A percentile compares a stretch with the other conserved stretches of the same genome.
These are phyloP conservation scores for Fusarium transvaalense DNA, from an alignment of 2,329 filamentous ascomycete genomes.

Conservation along the genomic window DNA sequence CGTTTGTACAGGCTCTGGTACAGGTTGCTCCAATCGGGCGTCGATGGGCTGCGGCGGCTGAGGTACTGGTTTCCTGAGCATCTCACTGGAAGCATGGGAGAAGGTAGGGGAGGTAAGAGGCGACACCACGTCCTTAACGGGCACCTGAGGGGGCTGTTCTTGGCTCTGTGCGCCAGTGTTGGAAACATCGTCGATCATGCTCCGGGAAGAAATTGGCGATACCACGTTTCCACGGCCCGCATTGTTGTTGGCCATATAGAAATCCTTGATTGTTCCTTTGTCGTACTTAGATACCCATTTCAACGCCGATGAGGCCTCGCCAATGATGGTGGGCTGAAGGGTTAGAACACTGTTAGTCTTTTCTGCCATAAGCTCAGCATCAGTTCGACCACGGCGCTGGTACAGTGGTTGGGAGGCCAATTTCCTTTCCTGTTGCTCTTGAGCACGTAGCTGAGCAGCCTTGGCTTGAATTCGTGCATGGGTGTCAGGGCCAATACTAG, in stretches of 20 bases:
- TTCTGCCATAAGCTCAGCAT: conserved; percentile 66
- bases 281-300: conserved; percentile 98
- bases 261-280: conserved; percentile 84
- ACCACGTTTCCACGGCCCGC: conserved; percentile 74
- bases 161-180: conserved; percentile 28
- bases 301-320: conserved; percentile 91
- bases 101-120: conserved; percentile 44
- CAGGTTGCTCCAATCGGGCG: conserved; percentile 10
- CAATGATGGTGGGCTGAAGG: conserved; percentile 84
- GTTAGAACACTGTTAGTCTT: conserved; percentile 95
- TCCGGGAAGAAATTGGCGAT: conserved; percentile 53
- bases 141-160: conserved; percentile 56
- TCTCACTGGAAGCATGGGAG: conserved; percentile 36
- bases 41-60: conserved; percentile 9
- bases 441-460: conserved; percentile 83
- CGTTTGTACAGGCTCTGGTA: conserved; percentile 15
- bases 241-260: conserved; percentile 82
- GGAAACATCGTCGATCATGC: conserved; percentile 40
- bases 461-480: conserved; percentile 94
- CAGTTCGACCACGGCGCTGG: conserved; percentile 67
- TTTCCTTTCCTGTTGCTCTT: conserved; percentile 70
- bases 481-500: conserved; percentile 88
- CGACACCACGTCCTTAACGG: conserved; percentile 54
- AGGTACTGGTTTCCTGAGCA: conserved; percentile 42
- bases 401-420: conserved; percentile 56